A percentile compares a stretch with the other conserved stretches of the same genome.
Conservation (phyloP, 148 eudicot species). For the Diospyros lotus region DNA sequence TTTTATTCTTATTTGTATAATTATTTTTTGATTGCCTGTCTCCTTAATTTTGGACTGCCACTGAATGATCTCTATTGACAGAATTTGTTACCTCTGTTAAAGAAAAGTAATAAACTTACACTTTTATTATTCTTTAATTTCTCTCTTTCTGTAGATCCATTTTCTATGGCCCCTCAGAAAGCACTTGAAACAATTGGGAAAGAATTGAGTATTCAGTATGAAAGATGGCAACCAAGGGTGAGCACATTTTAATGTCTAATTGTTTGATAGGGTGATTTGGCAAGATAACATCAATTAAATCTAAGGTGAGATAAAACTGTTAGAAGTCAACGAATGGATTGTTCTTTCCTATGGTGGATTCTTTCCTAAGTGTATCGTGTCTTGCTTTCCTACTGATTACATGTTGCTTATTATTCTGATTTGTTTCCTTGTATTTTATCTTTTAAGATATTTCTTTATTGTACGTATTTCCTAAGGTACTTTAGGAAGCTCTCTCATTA, state of each 20-base stretch:
- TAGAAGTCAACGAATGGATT: too few relatives aligned
- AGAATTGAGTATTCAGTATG: slow-evolving; percentile 79
- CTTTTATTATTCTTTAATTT: neutral
- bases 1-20: too few relatives aligned
- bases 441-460: too few relatives aligned
- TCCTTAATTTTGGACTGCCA: neutral
- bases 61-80: neutral
- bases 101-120: neutral
- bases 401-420: too few relatives aligned
- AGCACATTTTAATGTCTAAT: slow-evolving; percentile 11
- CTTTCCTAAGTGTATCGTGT: too few relatives aligned
- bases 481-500: too few relatives aligned
- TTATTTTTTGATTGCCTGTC: neutral
- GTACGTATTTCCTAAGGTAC: too few relatives aligned
- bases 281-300: neutral
- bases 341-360: too few relatives aligned
- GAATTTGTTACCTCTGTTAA: neutral
- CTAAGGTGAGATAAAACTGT: too few relatives aligned
- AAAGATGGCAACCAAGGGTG: slow-evolving; percentile 98
- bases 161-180: slow-evolving; percentile 89
- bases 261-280: neutral
- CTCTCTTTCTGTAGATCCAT: slow-evolving; percentile 62
- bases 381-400: too few relatives aligned
- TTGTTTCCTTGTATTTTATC: too few relatives aligned
- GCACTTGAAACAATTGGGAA: slow-evolving; percentile 91